Conservation (phyloP, 306 rosid genomes). For the Vigna reflexopilosa region DNA sequence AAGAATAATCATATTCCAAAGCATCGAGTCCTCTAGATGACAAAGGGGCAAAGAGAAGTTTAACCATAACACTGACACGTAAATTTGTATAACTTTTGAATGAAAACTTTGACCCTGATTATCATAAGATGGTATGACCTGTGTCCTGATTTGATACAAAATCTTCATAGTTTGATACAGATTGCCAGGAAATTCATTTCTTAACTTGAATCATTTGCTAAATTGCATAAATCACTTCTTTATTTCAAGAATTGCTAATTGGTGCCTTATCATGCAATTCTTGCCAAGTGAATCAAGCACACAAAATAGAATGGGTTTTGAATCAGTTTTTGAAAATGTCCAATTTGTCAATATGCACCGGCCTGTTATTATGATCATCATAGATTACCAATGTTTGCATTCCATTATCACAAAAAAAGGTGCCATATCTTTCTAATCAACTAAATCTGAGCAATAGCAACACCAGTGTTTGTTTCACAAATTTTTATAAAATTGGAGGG, state of each 20-base stretch:
- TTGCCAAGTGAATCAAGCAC: not conserved
- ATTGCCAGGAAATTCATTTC: not conserved
- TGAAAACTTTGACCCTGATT: slow-evolving; percentile 15
- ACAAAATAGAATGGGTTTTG: not conserved
- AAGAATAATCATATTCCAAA: slow-evolving; percentile 28
- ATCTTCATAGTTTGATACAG: not conserved
- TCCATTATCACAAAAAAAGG: not conserved
- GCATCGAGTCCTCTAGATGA: slow-evolving; percentile 6
- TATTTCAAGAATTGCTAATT: not conserved
- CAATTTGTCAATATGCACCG: not conserved
- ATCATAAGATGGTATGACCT: not conserved
- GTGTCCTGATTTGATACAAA: not conserved
- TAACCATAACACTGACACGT: not conserved
- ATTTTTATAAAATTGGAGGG: not conserved
- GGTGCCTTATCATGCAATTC: not conserved
- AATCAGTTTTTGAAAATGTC: not conserved
- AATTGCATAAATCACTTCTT: not conserved
- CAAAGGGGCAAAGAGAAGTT: not conserved
- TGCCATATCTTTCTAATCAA: not conserved
- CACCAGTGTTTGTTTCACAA: not conserved
- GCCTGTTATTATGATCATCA: not conserved
- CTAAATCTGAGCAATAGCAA: not conserved
- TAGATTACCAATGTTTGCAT: not conserved
- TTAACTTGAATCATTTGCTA: not conserved
- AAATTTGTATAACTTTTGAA: slow-evolving; percentile 6